Base-by-base conservation (phyloP, 306 rosid genomes). In the Ochetophila trinervis region DNA sequence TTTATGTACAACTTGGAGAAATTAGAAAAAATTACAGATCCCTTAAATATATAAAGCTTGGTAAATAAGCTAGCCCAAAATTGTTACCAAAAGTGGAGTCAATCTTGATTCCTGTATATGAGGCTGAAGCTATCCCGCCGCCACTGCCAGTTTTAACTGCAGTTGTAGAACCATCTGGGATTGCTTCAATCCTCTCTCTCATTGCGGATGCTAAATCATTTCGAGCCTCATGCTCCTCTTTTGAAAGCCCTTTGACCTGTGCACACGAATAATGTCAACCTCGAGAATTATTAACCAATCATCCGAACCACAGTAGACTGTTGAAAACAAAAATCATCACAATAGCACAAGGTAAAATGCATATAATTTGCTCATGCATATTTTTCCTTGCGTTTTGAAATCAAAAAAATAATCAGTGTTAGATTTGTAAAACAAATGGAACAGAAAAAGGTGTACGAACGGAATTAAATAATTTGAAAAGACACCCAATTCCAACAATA, bases 151-250 rank as follows among this genome's bases (percentile, higher is more conserved):
- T 53, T 63, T 61, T 62, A 34, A 53, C 71, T 48, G 35, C 74
- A 62, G 27, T 56, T 9, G 67, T 23, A 18, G 74, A 49, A 56
- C 78, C 84, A 70, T 79, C 80, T 40, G 80, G 68, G 34, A 79
- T 66, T 24, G 51, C 60, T 70, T 70, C 71, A 61, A 79, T 75
- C 54, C 74, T 79, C 61, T 75, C 77, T 62, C 45, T 59, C 37
- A 71, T 62, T 14, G 57, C 66, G 51, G 61, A 22, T 32, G 75
- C 78, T 40, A 70, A 71, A 47, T 79, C 80, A 16, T 52, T 71
- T 60, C 84, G 51, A 52, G 63, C 72, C 14, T 75, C 68, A 15
- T 74, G 34, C 49, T 66, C 80, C 57, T 79, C 80, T 24, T 63
- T 62, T 1, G 80, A 71, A 21, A 74, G 67, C 49, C 80, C 77